These are phyloP conservation scores for Dissophora ornata DNA, from an alignment of 192 early-diverging fungal species.

Conservation along the genomic window DNA sequence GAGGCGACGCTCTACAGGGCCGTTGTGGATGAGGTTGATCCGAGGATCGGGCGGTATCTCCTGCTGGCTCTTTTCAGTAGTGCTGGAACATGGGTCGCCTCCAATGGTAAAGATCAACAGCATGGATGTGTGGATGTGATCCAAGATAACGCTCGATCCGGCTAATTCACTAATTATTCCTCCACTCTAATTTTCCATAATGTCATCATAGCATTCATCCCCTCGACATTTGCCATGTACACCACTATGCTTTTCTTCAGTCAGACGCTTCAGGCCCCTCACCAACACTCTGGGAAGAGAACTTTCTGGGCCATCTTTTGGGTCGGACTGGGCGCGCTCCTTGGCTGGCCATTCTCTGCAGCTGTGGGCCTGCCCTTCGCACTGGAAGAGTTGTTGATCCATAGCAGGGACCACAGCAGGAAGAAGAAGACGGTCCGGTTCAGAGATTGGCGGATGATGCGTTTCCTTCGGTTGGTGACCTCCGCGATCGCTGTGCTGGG, in stretches of 20 bases:
- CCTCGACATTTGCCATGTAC: constrained; percentile 95
- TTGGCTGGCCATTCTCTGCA: constrained; percentile 93
- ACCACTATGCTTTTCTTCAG: constrained; percentile 81
- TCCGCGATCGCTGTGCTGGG: constrained; percentile 45
- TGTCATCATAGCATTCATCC: constrained; percentile 73
- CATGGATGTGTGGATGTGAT: too few relatives aligned
- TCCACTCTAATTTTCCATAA: neutral
- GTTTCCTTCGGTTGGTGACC: constrained; percentile 56
- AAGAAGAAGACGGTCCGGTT: constrained; percentile 46
- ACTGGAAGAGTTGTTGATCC: constrained; percentile 73
- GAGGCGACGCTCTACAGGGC: constrained; percentile 79
- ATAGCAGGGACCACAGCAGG: constrained; percentile 54
- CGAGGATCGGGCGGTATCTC: constrained; percentile 75
- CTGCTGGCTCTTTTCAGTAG: constrained; percentile 70
- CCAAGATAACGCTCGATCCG: too few relatives aligned
- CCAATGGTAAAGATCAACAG: constrained; percentile 65
- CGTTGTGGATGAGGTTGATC: constrained; percentile 69
- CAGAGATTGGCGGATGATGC: constrained; percentile 57
- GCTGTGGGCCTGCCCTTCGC: constrained; percentile 80
- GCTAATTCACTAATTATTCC: too few relatives aligned
- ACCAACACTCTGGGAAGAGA: constrained; percentile 53
- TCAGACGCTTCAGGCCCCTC: constrained; percentile 68
- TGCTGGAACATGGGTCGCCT: constrained; percentile 90
- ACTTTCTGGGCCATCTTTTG: constrained; percentile 69
- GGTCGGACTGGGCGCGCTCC: constrained; percentile 70